Base-by-base conservation (phyloP, 164 flowering plant genomes). In the Cinnamomum chago region DNA sequence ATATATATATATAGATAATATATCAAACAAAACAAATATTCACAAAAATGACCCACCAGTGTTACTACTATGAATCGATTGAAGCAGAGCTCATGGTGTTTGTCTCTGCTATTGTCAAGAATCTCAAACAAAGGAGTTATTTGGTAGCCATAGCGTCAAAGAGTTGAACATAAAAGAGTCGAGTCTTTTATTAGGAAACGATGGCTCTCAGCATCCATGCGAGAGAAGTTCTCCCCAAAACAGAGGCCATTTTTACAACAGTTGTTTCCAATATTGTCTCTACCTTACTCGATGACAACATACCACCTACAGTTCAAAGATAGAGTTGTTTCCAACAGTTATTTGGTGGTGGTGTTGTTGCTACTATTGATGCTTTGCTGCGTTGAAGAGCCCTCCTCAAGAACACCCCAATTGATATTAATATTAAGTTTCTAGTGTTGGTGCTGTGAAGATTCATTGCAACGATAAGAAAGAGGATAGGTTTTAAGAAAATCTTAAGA, bases 221-320 rank as follows among this genome's bases (percentile, higher is more conserved):
- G 85, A 25, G 92, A 85, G 73, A 94, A 90, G 64, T 94, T 94
- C 62, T 85, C 76, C 84, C 90, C 82, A 91, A 77, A 28, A 91
- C 78, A 4, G 89, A 73, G 5, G 89, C 86, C 79, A 92, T 71
- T 90, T n/a, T 92, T 10, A 87, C 75, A 22, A 88, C 79, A 72
- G 97, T 92, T 7, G 95, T 86, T 67, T 92, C 97, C 97, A 93
- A 94, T 88, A 90, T 86, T 27, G 86, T 85, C 78, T 89, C 91
- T 25, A 89, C 87, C 82, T 92, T 93, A 65, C 80, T 85, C 23
- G 88, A 51, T 28, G 77, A 76, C 76, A 89, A 76, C 20, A 95
- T 79, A 17, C 92, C 94, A 25, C 90, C 90, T 5, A 90, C 90
- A 47, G 98, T 90, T 77, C 97, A 81, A 60, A 90, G 67, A 50